Evolutionary conservation across 305 asterid genomes (phyloP).

Genomic region (Fraxinus latifolia): DNA sequence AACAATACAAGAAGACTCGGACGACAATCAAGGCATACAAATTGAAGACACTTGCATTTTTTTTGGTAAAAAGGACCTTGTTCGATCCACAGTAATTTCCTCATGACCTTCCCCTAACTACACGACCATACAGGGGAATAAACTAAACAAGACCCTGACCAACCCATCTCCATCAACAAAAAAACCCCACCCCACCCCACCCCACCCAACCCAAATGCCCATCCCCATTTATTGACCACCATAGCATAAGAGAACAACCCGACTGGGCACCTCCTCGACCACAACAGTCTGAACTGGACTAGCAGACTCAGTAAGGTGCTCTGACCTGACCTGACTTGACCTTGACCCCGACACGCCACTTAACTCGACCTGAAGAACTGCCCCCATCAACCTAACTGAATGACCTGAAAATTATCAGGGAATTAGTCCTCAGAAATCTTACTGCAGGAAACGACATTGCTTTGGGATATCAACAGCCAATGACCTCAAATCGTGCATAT

Average conservation of each 20-base stretch:
- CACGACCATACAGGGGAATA: constrained; percentile 30
- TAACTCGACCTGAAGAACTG: constrained; percentile 16
- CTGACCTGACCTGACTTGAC: constrained; percentile 43
- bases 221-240: constrained; percentile 36
- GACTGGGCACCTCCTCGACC: constrained; percentile 42
- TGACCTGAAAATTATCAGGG: constrained; percentile 23
- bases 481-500: not conserved
- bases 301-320: constrained; percentile 53
- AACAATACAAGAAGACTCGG: not conserved
- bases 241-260: constrained; percentile 36
- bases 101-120: constrained; percentile 27
- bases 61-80: not conserved
- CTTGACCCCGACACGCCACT: constrained; percentile 38
- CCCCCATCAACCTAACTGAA: constrained; percentile 33
- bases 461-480: not conserved
- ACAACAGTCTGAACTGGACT: constrained; percentile 44
- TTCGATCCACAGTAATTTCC: constrained; percentile 9
- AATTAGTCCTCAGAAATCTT: constrained; percentile 12
- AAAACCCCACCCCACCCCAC: not conserved
- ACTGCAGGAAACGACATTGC: not conserved
- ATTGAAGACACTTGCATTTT: not conserved
- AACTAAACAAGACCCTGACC: constrained; percentile 33
- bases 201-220: not conserved
- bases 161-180: constrained; percentile 22
- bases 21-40: not conserved